Conservation (phyloP, 352 stramenopile species). For the Globisporangium spinosum region DNA sequence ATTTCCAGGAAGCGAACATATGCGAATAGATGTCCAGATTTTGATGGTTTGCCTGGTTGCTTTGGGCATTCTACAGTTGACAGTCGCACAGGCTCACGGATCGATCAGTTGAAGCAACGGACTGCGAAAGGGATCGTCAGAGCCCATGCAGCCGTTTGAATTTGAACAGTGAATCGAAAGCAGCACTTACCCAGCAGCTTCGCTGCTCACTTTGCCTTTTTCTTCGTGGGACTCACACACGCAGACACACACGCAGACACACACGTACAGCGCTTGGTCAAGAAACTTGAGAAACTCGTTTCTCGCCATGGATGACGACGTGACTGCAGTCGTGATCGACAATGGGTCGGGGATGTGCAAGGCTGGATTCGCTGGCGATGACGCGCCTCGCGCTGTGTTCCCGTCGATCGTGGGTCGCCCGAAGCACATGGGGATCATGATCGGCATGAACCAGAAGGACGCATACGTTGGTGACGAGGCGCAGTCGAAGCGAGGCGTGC, state of each 20-base stretch:
- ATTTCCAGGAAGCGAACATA: neutral
- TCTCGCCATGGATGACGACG: slow-evolving; percentile 53
- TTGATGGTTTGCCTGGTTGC: neutral
- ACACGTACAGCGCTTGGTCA: neutral
- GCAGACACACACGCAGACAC: neutral
- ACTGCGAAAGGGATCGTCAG: neutral
- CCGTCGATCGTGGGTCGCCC: slow-evolving; percentile 94
- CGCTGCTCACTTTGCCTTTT: neutral
- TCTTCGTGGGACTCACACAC: neutral
- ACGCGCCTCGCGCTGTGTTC: slow-evolving; percentile 96
- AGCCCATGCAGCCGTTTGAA: neutral
- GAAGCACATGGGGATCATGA: slow-evolving; percentile 96
- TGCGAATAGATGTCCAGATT: neutral
- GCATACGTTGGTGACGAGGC: slow-evolving; percentile 92
- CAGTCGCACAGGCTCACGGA: neutral
- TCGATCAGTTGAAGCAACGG: neutral
- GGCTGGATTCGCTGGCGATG: slow-evolving; percentile 96
- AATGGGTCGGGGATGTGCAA: slow-evolving; percentile 99
- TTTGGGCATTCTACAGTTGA: neutral
- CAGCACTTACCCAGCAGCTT: neutral
- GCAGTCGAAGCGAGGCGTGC: slow-evolving; percentile 91
- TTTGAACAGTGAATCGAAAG: neutral
- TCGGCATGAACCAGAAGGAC: slow-evolving; percentile 96
- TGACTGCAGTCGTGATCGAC: slow-evolving; percentile 85
- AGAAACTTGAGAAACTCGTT: neutral